Evolutionary conservation across 768 basidiomycete species (phyloP).

Genomic region (Pilatotrama ljubarskyi): DNA sequence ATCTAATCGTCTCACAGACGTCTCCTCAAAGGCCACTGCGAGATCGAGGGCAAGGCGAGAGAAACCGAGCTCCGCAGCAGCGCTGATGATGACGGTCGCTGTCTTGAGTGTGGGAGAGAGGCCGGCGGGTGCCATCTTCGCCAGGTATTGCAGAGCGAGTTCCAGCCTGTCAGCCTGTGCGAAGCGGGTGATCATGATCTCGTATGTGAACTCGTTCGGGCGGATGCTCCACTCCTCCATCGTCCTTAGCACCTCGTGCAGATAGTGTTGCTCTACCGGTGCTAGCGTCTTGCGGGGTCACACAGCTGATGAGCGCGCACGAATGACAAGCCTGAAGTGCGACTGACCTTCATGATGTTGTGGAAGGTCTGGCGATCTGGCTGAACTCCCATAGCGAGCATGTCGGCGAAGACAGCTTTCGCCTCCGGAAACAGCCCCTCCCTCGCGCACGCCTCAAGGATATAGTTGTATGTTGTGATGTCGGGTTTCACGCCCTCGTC

Average conservation of each 20-base stretch:
- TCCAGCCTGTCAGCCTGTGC: constrained; percentile 56
- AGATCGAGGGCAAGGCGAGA: constrained; percentile 75
- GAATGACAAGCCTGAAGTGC: not conserved
- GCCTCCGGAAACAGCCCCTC: constrained; percentile 51
- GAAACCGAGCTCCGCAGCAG: constrained; percentile 54
- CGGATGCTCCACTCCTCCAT: constrained; percentile 52
- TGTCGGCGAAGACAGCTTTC: constrained; percentile 70
- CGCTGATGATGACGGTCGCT: constrained; percentile 50
- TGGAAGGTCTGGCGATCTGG: constrained; percentile 58
- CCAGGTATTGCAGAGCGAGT: constrained; percentile 58
- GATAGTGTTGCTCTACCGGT: not conserved
- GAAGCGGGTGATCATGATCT: constrained; percentile 51
- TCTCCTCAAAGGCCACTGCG: constrained; percentile 57
- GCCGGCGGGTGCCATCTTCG: constrained; percentile 54
- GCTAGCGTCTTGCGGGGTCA: not conserved
- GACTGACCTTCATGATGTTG: constrained; percentile 55
- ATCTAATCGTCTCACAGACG: constrained; percentile 53
- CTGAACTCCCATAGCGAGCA: constrained; percentile 50
- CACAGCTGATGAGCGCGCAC: not conserved
- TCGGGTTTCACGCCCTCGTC: constrained; percentile 51
- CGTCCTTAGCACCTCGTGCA: constrained; percentile 44
- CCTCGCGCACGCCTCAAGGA: constrained; percentile 51
- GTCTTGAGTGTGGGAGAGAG: constrained; percentile 52
- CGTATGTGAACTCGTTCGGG: constrained; percentile 56
- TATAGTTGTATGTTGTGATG: constrained; percentile 52